These are phyloP conservation scores for Parachaetomium inaequale DNA, from an alignment of 495 filamentous ascomycete genomes.

Conservation along the genomic window DNA sequence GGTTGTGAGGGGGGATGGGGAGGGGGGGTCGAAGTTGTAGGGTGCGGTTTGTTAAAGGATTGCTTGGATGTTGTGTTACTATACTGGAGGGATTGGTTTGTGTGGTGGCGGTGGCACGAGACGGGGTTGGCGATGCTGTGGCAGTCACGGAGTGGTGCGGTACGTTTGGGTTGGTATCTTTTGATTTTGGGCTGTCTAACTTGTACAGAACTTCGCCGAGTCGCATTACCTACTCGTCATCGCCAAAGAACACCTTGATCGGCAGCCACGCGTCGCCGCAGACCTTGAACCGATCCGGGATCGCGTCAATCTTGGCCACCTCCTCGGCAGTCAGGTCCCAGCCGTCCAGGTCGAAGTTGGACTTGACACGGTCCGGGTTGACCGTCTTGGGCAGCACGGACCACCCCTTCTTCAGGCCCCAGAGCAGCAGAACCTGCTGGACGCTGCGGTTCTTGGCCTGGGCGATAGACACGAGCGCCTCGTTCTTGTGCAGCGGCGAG, in stretches of 20 bases:
- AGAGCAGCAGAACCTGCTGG: slow-evolving; percentile 64
- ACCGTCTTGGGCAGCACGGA: slow-evolving; percentile 70
- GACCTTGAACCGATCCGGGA: slow-evolving; percentile 71
- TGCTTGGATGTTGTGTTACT: neutral
- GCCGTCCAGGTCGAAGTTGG: slow-evolving; percentile 60
- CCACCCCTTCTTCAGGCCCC: slow-evolving; percentile 70
- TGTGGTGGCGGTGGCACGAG: neutral
- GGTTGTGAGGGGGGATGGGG: slow-evolving; percentile 50
- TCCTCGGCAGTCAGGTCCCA: slow-evolving; percentile 64
- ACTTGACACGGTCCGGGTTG: slow-evolving; percentile 58
- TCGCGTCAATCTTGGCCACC: slow-evolving; percentile 56
- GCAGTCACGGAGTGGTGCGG: neutral
- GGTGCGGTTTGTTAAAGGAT: neutral
- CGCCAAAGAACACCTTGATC: slow-evolving; percentile 81
- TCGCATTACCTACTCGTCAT: slow-evolving; percentile 60
- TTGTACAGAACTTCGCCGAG: neutral
- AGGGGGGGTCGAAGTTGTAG: slow-evolving; percentile 47
- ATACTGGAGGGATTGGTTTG: neutral
- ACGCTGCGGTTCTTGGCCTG: slow-evolving; percentile 63
- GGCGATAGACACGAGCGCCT: slow-evolving; percentile 56
- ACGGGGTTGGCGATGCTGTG: neutral
- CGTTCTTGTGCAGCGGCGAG: slow-evolving; percentile 58
- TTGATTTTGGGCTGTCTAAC: slow-evolving; percentile 11
- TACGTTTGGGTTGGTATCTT: neutral
- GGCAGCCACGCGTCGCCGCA: slow-evolving; percentile 68